These are phyloP conservation scores for Musa acuminata DNA, from an alignment of 176 grass and related monocot genomes.

Conservation along the genomic window DNA sequence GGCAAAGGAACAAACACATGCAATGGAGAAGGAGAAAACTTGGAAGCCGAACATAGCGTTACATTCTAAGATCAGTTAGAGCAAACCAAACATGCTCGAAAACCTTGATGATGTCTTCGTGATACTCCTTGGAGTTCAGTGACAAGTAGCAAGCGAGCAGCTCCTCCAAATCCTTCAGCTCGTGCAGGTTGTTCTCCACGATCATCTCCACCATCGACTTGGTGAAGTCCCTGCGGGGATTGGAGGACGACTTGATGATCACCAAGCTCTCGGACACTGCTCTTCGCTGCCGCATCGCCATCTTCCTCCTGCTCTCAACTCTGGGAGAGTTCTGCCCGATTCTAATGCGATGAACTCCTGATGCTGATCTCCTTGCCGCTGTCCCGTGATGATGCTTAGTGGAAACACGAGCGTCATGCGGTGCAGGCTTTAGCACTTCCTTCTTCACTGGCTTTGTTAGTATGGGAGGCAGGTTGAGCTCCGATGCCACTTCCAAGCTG, in stretches of 20 bases:
- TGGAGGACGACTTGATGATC: conserved; percentile 37
- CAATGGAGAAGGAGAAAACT: too few species aligned
- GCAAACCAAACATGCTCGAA: conserved; percentile 41
- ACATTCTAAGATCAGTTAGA: neutral
- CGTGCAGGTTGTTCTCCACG: conserved; percentile 29
- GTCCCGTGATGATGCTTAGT: neutral
- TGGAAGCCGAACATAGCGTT: too few species aligned
- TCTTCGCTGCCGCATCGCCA: neutral
- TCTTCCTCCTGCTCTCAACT: conserved; percentile 23
- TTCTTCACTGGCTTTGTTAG: conserved; percentile 29
- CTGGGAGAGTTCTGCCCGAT: conserved; percentile 28
- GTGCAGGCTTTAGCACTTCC: neutral
- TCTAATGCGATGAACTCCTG: neutral
- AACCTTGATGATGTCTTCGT: conserved; percentile 63
- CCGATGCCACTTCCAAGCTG: neutral
- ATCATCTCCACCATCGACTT: conserved; percentile 76
- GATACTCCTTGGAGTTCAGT: conserved; percentile 52
- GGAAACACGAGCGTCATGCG: too few species aligned
- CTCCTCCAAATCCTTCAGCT: conserved; percentile 39
- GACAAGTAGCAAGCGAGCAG: conserved; percentile 54
- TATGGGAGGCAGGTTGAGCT: conserved; percentile 40
- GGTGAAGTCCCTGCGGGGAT: conserved; percentile 55
- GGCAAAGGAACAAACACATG: too few species aligned
- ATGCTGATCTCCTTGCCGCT: neutral
- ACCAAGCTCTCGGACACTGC: conserved; percentile 3